Evolutionary conservation across 768 basidiomycete genomes (phyloP), one percentile per base, ranked within the genome.

Genomic region (Pleurotus giganteus): DNA sequence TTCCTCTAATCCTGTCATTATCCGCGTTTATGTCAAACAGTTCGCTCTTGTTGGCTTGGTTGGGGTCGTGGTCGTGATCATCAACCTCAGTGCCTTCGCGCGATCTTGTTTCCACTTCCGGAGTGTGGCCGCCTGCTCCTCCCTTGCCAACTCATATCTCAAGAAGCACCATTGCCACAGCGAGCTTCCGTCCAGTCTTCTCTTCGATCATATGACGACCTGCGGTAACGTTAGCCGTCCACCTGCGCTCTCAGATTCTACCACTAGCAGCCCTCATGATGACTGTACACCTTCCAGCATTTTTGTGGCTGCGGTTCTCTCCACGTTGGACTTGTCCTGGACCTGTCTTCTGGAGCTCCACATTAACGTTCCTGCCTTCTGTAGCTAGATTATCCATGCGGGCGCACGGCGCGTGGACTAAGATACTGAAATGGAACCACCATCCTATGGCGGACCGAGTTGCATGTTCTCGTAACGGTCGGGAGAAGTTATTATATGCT

Each of bases 71-170:
- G n/a, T n/a, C n/a, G n/a, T n/a, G n/a, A n/a, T n/a, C n/a, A n/a
- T n/a, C n/a, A n/a, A n/a, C n/a, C n/a, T n/a, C n/a, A n/a, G n/a
- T n/a, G n/a, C n/a, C n/a, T n/a, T n/a, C n/a, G n/a, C n/a, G n/a
- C n/a, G n/a, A n/a, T n/a, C n/a, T n/a, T 36, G n/a, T 36, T 36
- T 9, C n/a, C 34, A 36, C n/a, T 1, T 41, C 19, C 5, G 12
- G 39, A 19, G 39, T 41, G 8, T 7, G 12, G 15, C 12, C 39
- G 9, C 17, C 29, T 28, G 47, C 23, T 19, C 49, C 37, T 51
- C 49, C 49, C 19, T 37, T 32, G 49, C 49, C 49, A 37, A 34
- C 49, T 51, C 49, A 34, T 51, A 51, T 51, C 31, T 51, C 49
- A 21, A 32, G 46, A 32, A 47, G 15, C 3, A n/a, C 29, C 37